These are phyloP conservation scores for Colletotrichum sublineola DNA, from an alignment of 2,329 filamentous ascomycete species.

Conservation along the genomic window DNA sequence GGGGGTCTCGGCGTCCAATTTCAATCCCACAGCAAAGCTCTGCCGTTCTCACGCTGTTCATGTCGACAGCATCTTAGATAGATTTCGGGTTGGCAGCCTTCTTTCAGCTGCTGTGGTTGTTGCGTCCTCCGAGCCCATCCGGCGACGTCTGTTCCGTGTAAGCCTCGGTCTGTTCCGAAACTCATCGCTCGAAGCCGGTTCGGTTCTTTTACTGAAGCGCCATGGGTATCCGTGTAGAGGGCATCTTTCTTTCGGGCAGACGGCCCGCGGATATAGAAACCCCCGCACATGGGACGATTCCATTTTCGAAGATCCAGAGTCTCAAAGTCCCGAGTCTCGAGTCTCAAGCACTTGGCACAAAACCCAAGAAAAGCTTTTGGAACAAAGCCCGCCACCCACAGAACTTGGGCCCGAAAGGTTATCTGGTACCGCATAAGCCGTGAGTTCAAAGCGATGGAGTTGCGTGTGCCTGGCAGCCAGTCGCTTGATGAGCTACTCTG, in stretches of 20 bases:
- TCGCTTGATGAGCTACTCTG: neutral
- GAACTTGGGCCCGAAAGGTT: neutral
- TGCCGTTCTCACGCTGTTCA: slow-evolving; percentile 2
- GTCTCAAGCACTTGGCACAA: neutral
- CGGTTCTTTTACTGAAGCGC: neutral
- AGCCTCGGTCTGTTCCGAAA: neutral
- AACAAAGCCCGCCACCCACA: neutral
- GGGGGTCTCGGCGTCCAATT: slow-evolving; percentile 1
- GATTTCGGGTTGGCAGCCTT: neutral
- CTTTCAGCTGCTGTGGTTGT: neutral
- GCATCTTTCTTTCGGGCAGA: neutral
- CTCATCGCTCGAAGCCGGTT: neutral
- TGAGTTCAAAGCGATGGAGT: no score
- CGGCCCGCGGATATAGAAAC: neutral
- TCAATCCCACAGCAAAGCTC: slow-evolving; percentile 11
- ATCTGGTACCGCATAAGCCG: neutral
- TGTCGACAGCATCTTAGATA: neutral
- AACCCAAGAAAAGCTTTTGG: neutral
- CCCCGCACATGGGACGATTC: neutral
- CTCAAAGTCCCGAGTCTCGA: neutral
- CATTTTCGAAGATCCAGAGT: neutral
- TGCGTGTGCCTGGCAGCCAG: neutral
- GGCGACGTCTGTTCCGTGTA: neutral
- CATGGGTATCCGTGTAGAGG: neutral
- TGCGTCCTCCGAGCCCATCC: neutral